phyloP scores from a whole-genome alignment of 805 yeast species.

The Schwanniomyces yamadae region DNA sequence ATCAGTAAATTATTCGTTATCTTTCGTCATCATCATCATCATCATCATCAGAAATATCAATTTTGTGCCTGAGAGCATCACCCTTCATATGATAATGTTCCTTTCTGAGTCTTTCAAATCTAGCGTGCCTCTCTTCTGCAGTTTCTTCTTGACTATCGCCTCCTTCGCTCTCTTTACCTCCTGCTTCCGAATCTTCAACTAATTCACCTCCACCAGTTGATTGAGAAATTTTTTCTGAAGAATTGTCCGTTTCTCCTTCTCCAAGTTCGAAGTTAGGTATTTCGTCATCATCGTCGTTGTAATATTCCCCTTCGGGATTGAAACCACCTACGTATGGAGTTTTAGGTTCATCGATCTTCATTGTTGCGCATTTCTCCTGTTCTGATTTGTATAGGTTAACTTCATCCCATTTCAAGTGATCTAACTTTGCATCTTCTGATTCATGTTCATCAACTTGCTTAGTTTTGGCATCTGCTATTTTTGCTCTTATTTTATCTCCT shows the following conservation, averaged over 20 bases:
- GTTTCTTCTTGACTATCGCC: slow-evolving; percentile 37
- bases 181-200: slow-evolving; percentile 22
- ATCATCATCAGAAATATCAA: slow-evolving; percentile 25
- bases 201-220: slow-evolving; percentile 45
- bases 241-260: slow-evolving; percentile 48
- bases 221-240: slow-evolving; percentile 15
- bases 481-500: slow-evolving; percentile 48
- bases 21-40: slow-evolving; percentile 12
- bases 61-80: slow-evolving; percentile 40
- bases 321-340: slow-evolving; percentile 93
- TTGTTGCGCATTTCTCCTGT: slow-evolving; percentile 67
- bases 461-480: slow-evolving; percentile 41
- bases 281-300: slow-evolving; percentile 65
- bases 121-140: slow-evolving; percentile 60
- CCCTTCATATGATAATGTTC: slow-evolving; percentile 69
- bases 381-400: slow-evolving; percentile 71
- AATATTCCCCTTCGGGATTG: slow-evolving; percentile 77
- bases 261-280: slow-evolving; percentile 58
- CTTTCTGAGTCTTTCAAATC: slow-evolving; percentile 78
- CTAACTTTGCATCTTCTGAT: slow-evolving; percentile 9
- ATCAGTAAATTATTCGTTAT: not conserved
- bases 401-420: slow-evolving; percentile 80
- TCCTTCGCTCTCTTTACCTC: slow-evolving; percentile 38
- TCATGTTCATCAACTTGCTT: slow-evolving; percentile 8
- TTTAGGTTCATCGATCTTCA: slow-evolving; percentile 92